A percentile compares a stretch with the other conserved stretches of the same genome.
Evolutionary conservation across 805 yeast species (phyloP).

Genomic region (Candida loeiensis): DNA sequence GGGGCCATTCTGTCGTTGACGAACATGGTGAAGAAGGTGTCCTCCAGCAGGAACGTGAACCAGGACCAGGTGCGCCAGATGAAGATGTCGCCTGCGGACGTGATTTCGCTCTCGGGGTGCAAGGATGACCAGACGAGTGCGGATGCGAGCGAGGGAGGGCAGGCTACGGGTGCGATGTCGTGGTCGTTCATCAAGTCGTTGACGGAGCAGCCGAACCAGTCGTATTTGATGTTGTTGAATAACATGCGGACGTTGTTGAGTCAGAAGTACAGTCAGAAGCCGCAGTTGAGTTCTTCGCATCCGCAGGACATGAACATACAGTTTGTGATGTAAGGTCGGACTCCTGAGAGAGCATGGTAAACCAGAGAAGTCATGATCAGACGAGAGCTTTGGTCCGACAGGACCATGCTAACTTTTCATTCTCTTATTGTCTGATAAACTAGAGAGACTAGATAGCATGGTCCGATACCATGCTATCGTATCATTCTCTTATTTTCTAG

Average conservation of each 20-base stretch:
- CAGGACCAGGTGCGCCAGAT: conserved; percentile 23
- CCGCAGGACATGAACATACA: conserved; percentile 38
- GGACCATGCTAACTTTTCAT: no score
- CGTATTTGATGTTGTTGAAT: conserved; percentile 33
- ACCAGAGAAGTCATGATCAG: not conserved
- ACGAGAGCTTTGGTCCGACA: not conserved
- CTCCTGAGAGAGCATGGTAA: no score
- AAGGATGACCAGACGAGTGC: conserved; percentile 42
- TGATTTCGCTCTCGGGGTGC: conserved; percentile 35
- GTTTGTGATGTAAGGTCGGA: conserved; percentile 24
- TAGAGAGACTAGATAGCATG: no score
- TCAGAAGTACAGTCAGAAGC: conserved; percentile 36
- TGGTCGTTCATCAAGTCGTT: conserved; percentile 34
- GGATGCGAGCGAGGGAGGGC: conserved; percentile 35
- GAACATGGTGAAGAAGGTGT: conserved; percentile 32
- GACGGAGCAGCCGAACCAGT: conserved; percentile 28
- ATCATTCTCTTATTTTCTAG: no score
- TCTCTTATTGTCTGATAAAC: no score
- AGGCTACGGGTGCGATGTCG: conserved; percentile 39
- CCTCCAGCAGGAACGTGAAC: conserved; percentile 16
- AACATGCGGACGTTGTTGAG: conserved; percentile 33
- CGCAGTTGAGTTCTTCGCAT: conserved; percentile 38
- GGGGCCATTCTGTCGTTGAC: conserved; percentile 37
- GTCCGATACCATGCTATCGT: no score
- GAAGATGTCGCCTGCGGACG: conserved; percentile 38